Base-by-base conservation (phyloP, 192 early-diverging fungal genomes). In the Phlyctochytrium arcticum region DNA sequence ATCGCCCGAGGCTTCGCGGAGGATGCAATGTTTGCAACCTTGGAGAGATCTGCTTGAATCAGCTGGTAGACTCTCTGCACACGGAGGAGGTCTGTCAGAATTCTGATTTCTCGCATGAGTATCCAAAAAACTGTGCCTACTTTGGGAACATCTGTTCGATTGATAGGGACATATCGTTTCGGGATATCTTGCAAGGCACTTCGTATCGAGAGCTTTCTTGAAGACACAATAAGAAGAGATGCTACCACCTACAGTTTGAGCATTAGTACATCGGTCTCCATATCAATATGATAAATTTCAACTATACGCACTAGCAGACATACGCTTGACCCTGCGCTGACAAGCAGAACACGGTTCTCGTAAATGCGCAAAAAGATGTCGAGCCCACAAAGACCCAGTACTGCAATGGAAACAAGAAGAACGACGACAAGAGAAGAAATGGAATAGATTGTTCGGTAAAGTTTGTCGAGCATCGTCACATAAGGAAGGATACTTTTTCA, bases 131-230 rank as follows among this genome's bases (percentile, higher is more conserved):
- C 17, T 21, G 24, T 27, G 15, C 49, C 2, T 56, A 70, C 66
- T 36, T 70, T 71, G 9, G 73, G 69, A 6, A 75, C 34, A 39
- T 75, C 73, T 1, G 62, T 55, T 8, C 51, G 69, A 58, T 75
- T 70, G 63, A 75, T 75, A 19, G 73, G 73, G 2, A 75, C 57
- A 51, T 70, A 75, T 4, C 70, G 36, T 37, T 75, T 75, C 10
- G 73, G 73, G 19, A 71, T 70, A 44, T 71, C 69, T 3, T 54
- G 48, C 5, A 75, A 44, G 3, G 73, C 68, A 2, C 51, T 31
- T 24, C 64, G 62, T 26, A 48, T 55, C 17, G 69, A 48, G 5
- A 75, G 19, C n/a, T 61, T 67, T 12, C 73, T 44, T 6, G 69
- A 59, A 2, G 63, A 65, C 8, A 71, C 21, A 36, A 75, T 67